These are phyloP conservation scores for Fusarium austroafricanum DNA, from an alignment of 2,329 filamentous ascomycete species.

Conservation along the genomic window DNA sequence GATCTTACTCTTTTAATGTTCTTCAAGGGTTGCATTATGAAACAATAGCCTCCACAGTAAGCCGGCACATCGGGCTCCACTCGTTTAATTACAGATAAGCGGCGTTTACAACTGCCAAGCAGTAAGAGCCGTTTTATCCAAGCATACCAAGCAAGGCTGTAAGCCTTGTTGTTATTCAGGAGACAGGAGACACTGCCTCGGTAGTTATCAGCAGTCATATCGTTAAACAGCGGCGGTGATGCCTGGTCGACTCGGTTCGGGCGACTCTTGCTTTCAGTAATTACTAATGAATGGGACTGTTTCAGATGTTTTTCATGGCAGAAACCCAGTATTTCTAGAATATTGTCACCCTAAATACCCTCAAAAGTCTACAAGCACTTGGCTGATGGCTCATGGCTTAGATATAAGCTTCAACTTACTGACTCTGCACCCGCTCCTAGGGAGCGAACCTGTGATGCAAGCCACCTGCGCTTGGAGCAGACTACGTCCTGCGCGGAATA, in stretches of 20 bases:
- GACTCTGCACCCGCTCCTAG: not conserved
- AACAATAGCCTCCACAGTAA: not conserved
- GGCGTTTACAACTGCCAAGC: not conserved
- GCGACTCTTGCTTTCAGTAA: no score
- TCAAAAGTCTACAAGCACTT: no score
- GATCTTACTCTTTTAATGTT: not conserved
- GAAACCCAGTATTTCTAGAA: no score
- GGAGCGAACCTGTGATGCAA: not conserved
- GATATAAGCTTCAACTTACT: not conserved
- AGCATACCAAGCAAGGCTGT: not conserved
- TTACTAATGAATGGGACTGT: no score
- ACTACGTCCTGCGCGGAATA: no score
- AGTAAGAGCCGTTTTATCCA: not conserved
- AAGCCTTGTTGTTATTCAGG: accelerated
- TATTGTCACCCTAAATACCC: no score
- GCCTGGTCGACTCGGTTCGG: no score
- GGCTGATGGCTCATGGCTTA: no score
- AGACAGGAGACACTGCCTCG: accelerated
- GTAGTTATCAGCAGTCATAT: not conserved
- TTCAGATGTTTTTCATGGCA: no score
- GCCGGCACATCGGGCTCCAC: conserved; percentile 10
- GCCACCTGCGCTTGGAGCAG: not conserved
- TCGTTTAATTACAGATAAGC: conserved; percentile 10
- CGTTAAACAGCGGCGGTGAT: not conserved
- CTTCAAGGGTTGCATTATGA: not conserved